These are phyloP conservation scores for Ambrosia artemisiifolia DNA, from an alignment of 129 eudicot genomes.

Conservation along the genomic window DNA sequence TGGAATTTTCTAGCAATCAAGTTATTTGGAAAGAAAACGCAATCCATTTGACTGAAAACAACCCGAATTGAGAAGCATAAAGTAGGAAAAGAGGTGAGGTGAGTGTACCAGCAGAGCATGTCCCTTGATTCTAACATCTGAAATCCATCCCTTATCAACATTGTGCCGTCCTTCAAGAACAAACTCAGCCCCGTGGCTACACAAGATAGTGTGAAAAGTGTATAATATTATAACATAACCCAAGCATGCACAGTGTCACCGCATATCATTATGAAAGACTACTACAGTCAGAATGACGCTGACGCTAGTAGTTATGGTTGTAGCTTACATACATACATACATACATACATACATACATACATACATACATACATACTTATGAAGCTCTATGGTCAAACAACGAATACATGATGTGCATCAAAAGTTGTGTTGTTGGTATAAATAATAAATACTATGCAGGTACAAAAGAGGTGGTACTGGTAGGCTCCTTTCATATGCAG, in stretches of 20 bases:
- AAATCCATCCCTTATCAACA: conserved; percentile 82
- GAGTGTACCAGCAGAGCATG: conserved; percentile 60
- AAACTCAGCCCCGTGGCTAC: conserved; percentile 63
- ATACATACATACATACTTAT: too few relatives aligned
- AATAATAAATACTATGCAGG: not conserved
- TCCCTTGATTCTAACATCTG: conserved; percentile 71
- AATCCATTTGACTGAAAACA: not conserved
- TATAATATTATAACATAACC: not conserved
- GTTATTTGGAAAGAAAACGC: not conserved
- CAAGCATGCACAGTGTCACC: not conserved
- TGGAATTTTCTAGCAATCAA: not conserved
- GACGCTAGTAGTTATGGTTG: not conserved
- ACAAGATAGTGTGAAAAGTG: conserved; percentile 20
- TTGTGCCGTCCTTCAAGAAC: conserved; percentile 90
- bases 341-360: too few relatives aligned
- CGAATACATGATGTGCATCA: not conserved
- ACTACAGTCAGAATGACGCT: not conserved
- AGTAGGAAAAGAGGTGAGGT: conserved; percentile 5
- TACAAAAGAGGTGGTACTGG: not conserved
- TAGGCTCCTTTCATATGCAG: conserved; percentile 10
- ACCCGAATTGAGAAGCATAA: not conserved
- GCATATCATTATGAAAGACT: not conserved
- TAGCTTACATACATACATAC: not conserved
- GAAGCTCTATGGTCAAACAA: too few relatives aligned
- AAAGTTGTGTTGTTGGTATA: not conserved